phyloP scores from a whole-genome alignment of 2,329 filamentous ascomycete genomes.

The Xylaria digitata region DNA sequence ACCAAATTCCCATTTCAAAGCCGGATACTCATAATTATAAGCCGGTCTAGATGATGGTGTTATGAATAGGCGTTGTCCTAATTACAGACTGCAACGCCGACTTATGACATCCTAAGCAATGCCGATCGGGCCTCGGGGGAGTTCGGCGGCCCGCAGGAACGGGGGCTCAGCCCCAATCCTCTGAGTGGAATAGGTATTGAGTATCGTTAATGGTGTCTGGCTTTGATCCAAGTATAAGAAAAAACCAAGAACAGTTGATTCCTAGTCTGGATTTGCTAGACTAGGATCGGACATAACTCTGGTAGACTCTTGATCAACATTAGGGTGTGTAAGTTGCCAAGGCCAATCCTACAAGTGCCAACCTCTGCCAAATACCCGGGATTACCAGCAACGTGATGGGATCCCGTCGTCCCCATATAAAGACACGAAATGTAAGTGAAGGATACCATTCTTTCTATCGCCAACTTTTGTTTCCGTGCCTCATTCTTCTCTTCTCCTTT shows the following conservation, averaged over 20 bases:
- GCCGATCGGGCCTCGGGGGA: neutral
- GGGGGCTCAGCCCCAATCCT: conserved; percentile 1
- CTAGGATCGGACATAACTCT: neutral
- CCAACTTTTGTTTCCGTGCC: neutral
- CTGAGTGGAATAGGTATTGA: neutral
- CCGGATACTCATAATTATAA: too few relatives aligned
- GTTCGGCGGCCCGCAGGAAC: conserved; percentile 2
- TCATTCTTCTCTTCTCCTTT: neutral
- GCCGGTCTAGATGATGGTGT: too few relatives aligned
- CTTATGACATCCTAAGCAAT: neutral
- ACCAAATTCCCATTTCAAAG: too few relatives aligned
- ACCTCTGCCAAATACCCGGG: neutral
- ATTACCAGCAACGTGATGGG: conserved; percentile 1
- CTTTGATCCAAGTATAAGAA: neutral
- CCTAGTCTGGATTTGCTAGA: neutral
- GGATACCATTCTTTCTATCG: neutral
- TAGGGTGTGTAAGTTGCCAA: neutral
- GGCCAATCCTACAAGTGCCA: too few relatives aligned
- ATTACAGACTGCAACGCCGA: neutral
- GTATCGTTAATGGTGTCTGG: neutral
- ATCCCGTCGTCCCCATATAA: conserved; percentile 6
- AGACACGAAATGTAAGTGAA: conserved; percentile 16
- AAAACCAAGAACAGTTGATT: neutral
- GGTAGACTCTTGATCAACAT: neutral
- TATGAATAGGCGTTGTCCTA: neutral